Percentiles rank a stretch among this genome's conserved stretches.
Evolutionary conservation across 202 grass and related monocot genomes (phyloP).

Genomic region (Zizania palustris): DNA sequence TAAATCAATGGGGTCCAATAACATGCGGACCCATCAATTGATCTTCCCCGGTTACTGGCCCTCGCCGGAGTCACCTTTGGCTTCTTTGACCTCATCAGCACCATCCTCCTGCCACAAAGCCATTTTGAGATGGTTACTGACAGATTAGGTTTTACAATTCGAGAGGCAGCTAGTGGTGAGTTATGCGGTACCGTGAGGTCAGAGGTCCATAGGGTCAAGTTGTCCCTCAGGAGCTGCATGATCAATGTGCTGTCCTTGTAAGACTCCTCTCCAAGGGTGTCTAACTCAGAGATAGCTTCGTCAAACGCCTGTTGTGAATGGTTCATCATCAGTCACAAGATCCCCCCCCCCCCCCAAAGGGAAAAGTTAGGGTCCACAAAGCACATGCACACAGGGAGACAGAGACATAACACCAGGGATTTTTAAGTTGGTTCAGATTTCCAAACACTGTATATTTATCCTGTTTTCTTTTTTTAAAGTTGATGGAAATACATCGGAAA

Average conservation of each 20-base stretch:
- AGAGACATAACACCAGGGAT: not conserved
- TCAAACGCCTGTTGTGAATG: conserved; percentile 71
- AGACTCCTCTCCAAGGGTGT: conserved; percentile 79
- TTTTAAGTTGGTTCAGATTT: not conserved
- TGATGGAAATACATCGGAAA: too few species aligned
- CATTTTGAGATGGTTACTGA: not conserved
- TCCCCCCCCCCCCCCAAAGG: too few species aligned
- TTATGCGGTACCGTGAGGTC: conserved; percentile 60
- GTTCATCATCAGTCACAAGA: not conserved
- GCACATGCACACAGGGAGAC: not conserved
- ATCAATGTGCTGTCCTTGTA: conserved; percentile 98
- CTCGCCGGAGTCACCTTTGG: conserved; percentile 56
- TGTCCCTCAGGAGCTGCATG: conserved; percentile 94
- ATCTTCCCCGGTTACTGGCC: conserved; percentile 46
- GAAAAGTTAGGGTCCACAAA: not conserved
- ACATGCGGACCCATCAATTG: conserved; percentile 14
- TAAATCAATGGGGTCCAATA: conserved; percentile 34
- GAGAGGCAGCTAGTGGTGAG: too few species aligned
- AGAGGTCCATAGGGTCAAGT: conserved; percentile 92
- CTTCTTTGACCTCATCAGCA: conserved; percentile 64
- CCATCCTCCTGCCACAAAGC: conserved; percentile 61
- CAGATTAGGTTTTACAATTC: too few species aligned
- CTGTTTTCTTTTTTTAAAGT: not conserved
- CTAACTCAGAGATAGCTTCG: conserved; percentile 89
- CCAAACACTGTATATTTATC: not conserved